Conservation (phyloP, 768 basidiomycete genomes). For the Pulveroboletus sp. region DNA sequence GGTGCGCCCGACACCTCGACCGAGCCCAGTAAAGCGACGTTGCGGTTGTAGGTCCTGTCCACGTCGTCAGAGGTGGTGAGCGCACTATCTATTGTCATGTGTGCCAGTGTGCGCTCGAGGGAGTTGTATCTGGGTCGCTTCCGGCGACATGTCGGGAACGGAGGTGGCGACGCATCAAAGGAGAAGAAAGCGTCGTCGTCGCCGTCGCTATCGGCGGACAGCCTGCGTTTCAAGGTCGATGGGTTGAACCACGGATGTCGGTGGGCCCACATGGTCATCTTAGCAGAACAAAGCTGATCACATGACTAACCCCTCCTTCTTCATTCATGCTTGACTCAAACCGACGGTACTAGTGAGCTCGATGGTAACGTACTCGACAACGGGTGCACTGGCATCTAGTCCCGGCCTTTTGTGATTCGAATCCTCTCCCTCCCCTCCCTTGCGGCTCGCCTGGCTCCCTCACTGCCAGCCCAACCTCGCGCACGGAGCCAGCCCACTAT, state of each 20-base stretch:
- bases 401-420: constrained; percentile 19
- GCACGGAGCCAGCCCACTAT: constrained; percentile 81
- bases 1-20: constrained; percentile 39
- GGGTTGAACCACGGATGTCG: constrained; percentile 44
- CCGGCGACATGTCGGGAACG: constrained; percentile 38
- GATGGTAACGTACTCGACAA: not conserved
- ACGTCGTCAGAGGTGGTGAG: constrained; percentile 12
- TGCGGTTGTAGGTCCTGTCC: constrained; percentile 5
- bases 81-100: constrained; percentile 35
- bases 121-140: constrained; percentile 48
- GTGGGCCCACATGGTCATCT: constrained; percentile 32
- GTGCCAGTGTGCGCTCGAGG: constrained; percentile 55
- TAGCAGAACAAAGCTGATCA: not conserved
- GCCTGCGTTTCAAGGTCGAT: constrained; percentile 39
- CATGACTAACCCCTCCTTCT: not conserved
- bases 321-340: no score
- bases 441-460: constrained; percentile 65
- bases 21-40: constrained; percentile 30
- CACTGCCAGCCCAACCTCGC: constrained; percentile 76
- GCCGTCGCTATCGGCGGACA: constrained; percentile 15
- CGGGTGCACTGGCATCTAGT: constrained; percentile 5
- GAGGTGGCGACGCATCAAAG: constrained; percentile 11
- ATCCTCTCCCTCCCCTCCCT: constrained; percentile 36
- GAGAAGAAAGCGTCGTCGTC: not conserved
- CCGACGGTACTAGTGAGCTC: not conserved